Percentiles rank a stretch among this genome's conserved stretches.
phyloP scores from a whole-genome alignment of 768 basidiomycete genomes.

The Kondoa malvinella region DNA sequence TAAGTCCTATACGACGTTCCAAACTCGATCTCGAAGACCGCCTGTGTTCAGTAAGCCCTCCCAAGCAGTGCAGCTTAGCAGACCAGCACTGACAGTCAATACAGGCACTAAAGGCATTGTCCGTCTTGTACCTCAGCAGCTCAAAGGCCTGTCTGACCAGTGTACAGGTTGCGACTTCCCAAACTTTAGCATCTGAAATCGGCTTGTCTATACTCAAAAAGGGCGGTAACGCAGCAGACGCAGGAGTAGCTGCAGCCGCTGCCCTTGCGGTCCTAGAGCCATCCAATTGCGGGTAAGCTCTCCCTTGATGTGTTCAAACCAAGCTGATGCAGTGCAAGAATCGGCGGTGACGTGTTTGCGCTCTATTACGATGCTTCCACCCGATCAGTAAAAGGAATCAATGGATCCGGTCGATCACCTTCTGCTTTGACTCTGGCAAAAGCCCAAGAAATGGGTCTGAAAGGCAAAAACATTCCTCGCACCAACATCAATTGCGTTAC shows the following conservation, averaged over 20 bases:
- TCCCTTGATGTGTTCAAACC: neutral
- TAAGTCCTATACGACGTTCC: too few species aligned
- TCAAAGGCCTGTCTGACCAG: neutral
- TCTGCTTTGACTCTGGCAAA: conserved; percentile 60
- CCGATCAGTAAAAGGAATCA: conserved; percentile 68
- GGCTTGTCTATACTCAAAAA: conserved; percentile 77
- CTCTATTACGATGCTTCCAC: conserved; percentile 73
- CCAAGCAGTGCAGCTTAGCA: too few species aligned
- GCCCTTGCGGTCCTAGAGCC: conserved; percentile 82
- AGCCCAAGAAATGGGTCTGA: conserved; percentile 50
- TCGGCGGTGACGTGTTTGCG: conserved; percentile 40
- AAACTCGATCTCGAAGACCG: too few species aligned
- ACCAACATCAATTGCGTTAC: conserved; percentile 17
- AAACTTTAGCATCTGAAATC: conserved; percentile 78
- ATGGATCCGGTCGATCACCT: conserved; percentile 81
- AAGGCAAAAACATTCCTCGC: conserved; percentile 41
- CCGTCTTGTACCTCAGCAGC: neutral
- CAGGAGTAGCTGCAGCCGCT: conserved; percentile 69
- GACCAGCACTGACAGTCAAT: too few species aligned
- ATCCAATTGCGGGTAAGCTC: conserved; percentile 46
- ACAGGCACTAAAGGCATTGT: neutral
- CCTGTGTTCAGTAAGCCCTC: too few species aligned
- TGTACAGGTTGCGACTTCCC: conserved; percentile 52
- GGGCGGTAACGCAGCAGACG: conserved; percentile 72
- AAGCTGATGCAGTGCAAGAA: conserved; percentile 26